phyloP scores from a whole-genome alignment of 2,329 filamentous ascomycete genomes.

The Colletotrichum tabaci region DNA sequence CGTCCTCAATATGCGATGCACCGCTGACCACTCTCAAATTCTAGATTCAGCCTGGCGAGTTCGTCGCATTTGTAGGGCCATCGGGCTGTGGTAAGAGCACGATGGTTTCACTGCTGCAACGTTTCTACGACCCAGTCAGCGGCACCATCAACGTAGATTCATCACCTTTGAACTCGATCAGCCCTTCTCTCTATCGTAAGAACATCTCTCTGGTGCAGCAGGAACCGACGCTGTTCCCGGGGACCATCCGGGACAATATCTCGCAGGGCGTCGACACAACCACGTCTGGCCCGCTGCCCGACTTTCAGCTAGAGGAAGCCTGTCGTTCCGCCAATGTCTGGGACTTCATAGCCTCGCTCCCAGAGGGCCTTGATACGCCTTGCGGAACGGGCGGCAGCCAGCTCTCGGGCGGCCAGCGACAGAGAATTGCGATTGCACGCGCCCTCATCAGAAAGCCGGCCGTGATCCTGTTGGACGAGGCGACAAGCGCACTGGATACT shows the following conservation, averaged over 20 bases:
- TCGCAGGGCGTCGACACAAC: slow-evolving; percentile 57
- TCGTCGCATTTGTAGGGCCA: slow-evolving; percentile 67
- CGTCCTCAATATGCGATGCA: slow-evolving; percentile 50
- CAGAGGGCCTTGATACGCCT: slow-evolving; percentile 72
- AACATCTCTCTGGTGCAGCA: slow-evolving; percentile 25
- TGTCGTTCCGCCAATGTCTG: slow-evolving; percentile 69
- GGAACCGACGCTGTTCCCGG: slow-evolving; percentile 44
- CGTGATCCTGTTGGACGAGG: slow-evolving; percentile 79
- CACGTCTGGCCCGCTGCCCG: slow-evolving; percentile 21
- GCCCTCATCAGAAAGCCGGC: slow-evolving; percentile 78
- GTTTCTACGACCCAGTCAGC: slow-evolving; percentile 53
- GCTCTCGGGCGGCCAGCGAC: slow-evolving; percentile 79
- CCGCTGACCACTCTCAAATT: slow-evolving; percentile 71
- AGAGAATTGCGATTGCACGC: slow-evolving; percentile 80
- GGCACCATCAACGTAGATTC: slow-evolving; percentile 17
- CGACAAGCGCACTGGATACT: slow-evolving; percentile 75
- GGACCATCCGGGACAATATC: slow-evolving; percentile 70
- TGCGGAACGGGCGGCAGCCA: slow-evolving; percentile 78
- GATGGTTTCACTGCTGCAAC: slow-evolving; percentile 65
- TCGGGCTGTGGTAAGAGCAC: slow-evolving; percentile 74
- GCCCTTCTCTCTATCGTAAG: slow-evolving; percentile 1
- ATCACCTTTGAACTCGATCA: slow-evolving; percentile 48
- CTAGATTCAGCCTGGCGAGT: slow-evolving; percentile 57
- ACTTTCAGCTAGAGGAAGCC: slow-evolving; percentile 62
- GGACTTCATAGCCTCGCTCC: slow-evolving; percentile 69